These are phyloP conservation scores for Glycine tomentella DNA, from an alignment of 306 rosid species.

Conservation along the genomic window DNA sequence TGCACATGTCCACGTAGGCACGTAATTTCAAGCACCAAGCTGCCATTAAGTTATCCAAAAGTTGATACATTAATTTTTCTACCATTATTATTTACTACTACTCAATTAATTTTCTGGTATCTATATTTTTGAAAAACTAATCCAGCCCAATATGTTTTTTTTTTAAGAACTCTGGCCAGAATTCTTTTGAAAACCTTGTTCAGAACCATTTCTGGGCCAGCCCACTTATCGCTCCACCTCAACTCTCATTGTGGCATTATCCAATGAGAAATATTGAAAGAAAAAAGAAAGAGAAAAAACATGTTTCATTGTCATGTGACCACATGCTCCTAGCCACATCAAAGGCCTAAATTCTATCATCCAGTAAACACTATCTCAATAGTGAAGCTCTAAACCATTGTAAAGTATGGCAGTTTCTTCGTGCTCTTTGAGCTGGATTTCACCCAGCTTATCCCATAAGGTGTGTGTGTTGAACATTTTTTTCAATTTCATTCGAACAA, in stretches of 20 bases:
- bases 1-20: too few species aligned
- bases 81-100: too few species aligned
- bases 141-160: too few species aligned
- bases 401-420: constrained; percentile 75
- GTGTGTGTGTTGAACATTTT: constrained; percentile 45
- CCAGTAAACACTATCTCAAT: constrained; percentile 36
- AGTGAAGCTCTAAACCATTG: constrained; percentile 44
- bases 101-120: too few species aligned
- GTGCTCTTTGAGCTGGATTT: constrained; percentile 63
- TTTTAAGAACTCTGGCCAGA: too few species aligned
- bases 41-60: too few species aligned
- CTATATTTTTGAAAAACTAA: too few species aligned
- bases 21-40: too few species aligned
- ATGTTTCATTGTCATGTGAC: constrained; percentile 22
- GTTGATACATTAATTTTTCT: too few species aligned
- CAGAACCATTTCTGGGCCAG: background rate
- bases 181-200: too few species aligned
- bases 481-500: constrained; percentile 15
- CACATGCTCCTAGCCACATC: constrained; percentile 47
- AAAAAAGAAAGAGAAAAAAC: background rate
- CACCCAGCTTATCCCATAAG: constrained; percentile 65
- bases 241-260: constrained; percentile 18
- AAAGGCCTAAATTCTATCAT: constrained; percentile 43
- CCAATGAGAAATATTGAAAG: constrained; percentile 25
- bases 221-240: background rate